phyloP scores from a whole-genome alignment of 192 early-diverging fungal genomes.

The Dissophora globulifera region DNA sequence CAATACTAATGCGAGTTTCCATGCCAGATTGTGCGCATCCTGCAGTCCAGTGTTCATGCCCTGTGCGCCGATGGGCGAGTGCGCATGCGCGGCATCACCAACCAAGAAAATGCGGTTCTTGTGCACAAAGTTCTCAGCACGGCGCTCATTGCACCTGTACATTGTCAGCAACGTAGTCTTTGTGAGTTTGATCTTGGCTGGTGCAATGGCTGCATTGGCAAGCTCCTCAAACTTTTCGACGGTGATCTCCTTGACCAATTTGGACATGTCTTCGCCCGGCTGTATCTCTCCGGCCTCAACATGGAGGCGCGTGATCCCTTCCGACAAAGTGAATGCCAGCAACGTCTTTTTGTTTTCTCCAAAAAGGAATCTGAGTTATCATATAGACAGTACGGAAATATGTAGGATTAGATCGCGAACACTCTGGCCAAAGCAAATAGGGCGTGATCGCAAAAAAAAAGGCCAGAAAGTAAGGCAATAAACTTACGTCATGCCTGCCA shows the following conservation, averaged over 20 bases:
- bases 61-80: constrained; percentile 52
- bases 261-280: constrained; percentile 2
- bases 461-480: too few species aligned
- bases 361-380: constrained; percentile 4
- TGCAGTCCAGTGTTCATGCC: constrained; percentile 56
- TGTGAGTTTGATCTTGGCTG: constrained; percentile 24
- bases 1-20: constrained; percentile 57
- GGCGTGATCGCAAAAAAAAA: too few species aligned
- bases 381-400: neutral
- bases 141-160: constrained; percentile 37
- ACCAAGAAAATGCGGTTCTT: constrained; percentile 52
- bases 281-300: constrained; percentile 10
- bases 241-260: constrained; percentile 6
- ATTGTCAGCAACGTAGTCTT: constrained; percentile 23
- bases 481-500: constrained; percentile 18
- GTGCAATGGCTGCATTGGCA: constrained; percentile 4
- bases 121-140: constrained; percentile 35
- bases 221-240: constrained; percentile 27
- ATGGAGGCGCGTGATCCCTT: constrained; percentile 5
- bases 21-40: constrained; percentile 58
- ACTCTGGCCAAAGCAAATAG: neutral
- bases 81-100: constrained; percentile 59
- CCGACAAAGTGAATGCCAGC: constrained; percentile 10
- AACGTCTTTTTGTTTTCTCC: constrained; percentile 15
- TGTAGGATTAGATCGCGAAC: neutral